These are phyloP conservation scores for Inosperma sp. DNA, from an alignment of 768 basidiomycete genomes.

Conservation along the genomic window DNA sequence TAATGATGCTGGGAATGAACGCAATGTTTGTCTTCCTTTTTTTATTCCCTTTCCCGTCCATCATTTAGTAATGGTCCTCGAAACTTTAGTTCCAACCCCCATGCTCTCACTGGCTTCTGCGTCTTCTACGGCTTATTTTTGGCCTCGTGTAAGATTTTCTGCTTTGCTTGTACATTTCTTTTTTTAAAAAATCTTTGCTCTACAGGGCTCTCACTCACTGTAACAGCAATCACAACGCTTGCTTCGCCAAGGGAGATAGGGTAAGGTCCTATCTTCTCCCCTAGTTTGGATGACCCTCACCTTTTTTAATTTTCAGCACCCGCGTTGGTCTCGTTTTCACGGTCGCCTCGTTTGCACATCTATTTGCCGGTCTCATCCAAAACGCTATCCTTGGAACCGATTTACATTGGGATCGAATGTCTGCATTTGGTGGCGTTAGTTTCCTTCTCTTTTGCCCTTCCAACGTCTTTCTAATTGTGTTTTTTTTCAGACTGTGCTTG, in stretches of 20 bases:
- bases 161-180: background rate
- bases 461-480: background rate
- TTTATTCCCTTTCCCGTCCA: background rate
- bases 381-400: constrained; percentile 30
- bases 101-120: constrained; percentile 37
- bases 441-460: background rate
- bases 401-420: constrained; percentile 32
- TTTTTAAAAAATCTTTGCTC: background rate
- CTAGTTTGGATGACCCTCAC: background rate
- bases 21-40: constrained; percentile 28
- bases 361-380: constrained; percentile 34
- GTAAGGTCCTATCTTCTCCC: constrained; percentile 18
- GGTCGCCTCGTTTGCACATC: constrained; percentile 29
- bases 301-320: constrained; percentile 23
- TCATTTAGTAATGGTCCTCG: background rate
- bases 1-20: constrained; percentile 38
- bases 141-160: constrained; percentile 41
- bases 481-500: background rate
- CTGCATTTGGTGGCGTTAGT: constrained; percentile 34
- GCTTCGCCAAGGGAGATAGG: constrained; percentile 31
- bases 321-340: constrained; percentile 35
- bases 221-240: constrained; percentile 28
- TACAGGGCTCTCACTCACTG: constrained; percentile 31
- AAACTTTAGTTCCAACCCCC: constrained; percentile 27
- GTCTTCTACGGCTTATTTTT: constrained; percentile 47